Base-by-base conservation (phyloP, 805 yeast species). In the Saccharomycopsis oosterbeekiorum region DNA sequence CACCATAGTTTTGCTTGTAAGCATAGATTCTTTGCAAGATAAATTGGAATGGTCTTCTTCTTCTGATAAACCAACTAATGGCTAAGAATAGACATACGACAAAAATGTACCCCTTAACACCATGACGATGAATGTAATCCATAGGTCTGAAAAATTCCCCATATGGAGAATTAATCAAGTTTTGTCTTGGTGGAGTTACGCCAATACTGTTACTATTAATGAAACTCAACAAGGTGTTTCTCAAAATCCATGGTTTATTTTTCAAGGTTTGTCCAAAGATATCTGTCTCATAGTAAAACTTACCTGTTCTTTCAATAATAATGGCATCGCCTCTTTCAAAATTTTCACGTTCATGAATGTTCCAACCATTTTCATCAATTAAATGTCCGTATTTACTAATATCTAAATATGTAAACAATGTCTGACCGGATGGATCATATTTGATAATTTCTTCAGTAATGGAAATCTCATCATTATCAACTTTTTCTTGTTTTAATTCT, bases 251-350 rank as follows among this genome's bases (percentile, higher is more conserved):
- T 2, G 71, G 68, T 9, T 71, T 71, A 57, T 74, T 71, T 2
- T 61, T 70, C 59, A 83, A 69, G 15, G 60, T 57, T 0, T 68
- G 63, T 0, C 85, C 86, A 29, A 62, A 60, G 2, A 72, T 60
- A 64, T 73, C 75, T 1, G 56, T 62, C 43, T 72, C 74, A 64
- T 73, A 74, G 62, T 68, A 77, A 62, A 71, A 66, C 59, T 65
- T 74, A 66, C 75, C 77, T 64, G 61, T 64, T 64, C 70, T 75
- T 69, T 74, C 80, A 40, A 85, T 71, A 1, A 88, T 70, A 1
- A 88, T 67, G 0, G 82, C 74, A 68, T 86, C 89, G 5, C 92
- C 93, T 1, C 73, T 68, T 10, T 70, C 63, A 64, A 74, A 78
- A 0, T 67, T 60, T n/a, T 75, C 68, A 37, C 74, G 68, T 14